Evolutionary conservation across 495 filamentous ascomycete genomes (phyloP), one percentile per base, ranked within the genome.

Genomic region (Annulohypoxylon maeteangense): DNA sequence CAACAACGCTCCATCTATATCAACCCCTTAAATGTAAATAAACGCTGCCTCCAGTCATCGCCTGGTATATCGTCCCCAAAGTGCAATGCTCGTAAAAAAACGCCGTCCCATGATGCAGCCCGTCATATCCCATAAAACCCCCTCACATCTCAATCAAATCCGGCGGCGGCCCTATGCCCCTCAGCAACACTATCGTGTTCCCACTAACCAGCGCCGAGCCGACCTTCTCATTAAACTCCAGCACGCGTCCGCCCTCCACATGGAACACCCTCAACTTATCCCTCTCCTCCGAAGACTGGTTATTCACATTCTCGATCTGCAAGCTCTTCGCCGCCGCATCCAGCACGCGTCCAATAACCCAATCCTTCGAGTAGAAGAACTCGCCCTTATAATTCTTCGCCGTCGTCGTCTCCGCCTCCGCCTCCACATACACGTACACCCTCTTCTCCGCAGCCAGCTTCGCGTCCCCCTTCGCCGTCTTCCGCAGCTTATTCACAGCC

Each of bases 281-380:
- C 79, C 91, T 89, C 82, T 97, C 93, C 14, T 90, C 86, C 27
- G 85, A 88, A 18, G 84, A 90, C 62, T 92, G 86, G 76, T 97
- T 98, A 75, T 98, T 98, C 66, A 96, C 71, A 78, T 98, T 98
- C 80, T 92, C 85, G 38, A 97, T 89, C 76, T 91, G 89, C 63
- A 98, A 77, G 67, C 86, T 88, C 81, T 87, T 88, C 12, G 96
- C 95, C 50, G 93, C 96, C 34, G 92, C 90, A 77, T 99, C 95
- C 61, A 99, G 82, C 63, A 98, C 86, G 61, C 93, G 80, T 0
- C 95, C 95, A 8, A 98, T 89, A 54, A 90, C 94, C 94, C 93
- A 98, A 32, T 94, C 89, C 74, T 86, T 85, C 58, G 86, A 89
- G 78, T 93, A 99, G 76, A 88, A 98, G 80, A 96, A 96, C 69